Evolutionary conservation across 345 rosid species (phyloP).

Genomic region (Arabidopsis thaliana): DNA sequence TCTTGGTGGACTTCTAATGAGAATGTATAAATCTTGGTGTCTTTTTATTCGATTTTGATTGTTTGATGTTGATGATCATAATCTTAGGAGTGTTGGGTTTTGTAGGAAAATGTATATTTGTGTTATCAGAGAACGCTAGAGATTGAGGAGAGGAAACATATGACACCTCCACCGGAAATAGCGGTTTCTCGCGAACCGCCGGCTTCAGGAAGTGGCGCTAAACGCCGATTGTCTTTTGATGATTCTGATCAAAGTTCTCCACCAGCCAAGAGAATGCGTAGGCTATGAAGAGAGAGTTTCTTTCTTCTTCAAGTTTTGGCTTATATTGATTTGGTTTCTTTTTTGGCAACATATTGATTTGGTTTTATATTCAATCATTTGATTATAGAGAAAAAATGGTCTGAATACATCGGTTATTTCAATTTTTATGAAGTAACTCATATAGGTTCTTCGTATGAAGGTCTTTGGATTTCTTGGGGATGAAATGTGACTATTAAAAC

Average conservation of each 20-base stretch:
- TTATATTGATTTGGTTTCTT: slow-evolving; percentile 34
- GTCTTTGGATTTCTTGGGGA: slow-evolving; percentile 6
- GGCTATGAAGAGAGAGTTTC: slow-evolving; percentile 42
- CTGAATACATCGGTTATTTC: slow-evolving; percentile 39
- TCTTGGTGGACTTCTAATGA: slow-evolving; percentile 57
- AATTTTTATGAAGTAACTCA: slow-evolving; percentile 38
- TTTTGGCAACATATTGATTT: slow-evolving; percentile 42
- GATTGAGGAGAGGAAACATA: slow-evolving; percentile 54
- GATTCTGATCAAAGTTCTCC: slow-evolving; percentile 47
- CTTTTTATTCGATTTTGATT: not conserved
- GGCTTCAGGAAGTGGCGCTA: slow-evolving; percentile 53
- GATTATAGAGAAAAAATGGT: slow-evolving; percentile 37
- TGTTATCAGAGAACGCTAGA: slow-evolving; percentile 64
- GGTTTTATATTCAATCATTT: slow-evolving; percentile 45
- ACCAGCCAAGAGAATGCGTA: slow-evolving; percentile 52
- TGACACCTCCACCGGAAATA: slow-evolving; percentile 51
- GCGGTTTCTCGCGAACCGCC: slow-evolving; percentile 20
- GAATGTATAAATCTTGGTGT: slow-evolving; percentile 50
- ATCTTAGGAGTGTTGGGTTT: slow-evolving; percentile 4
- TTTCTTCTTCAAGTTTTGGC: slow-evolving; percentile 40
- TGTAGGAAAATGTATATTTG: slow-evolving; percentile 65
- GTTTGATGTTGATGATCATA: slow-evolving; percentile 2
- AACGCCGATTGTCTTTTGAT: slow-evolving; percentile 66
- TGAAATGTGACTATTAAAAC: slow-evolving; percentile 1
- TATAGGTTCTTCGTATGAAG: slow-evolving; percentile 24